Evolutionary conservation across 2,329 filamentous ascomycete genomes (phyloP).

Genomic region (Lachnellula hyalina): DNA sequence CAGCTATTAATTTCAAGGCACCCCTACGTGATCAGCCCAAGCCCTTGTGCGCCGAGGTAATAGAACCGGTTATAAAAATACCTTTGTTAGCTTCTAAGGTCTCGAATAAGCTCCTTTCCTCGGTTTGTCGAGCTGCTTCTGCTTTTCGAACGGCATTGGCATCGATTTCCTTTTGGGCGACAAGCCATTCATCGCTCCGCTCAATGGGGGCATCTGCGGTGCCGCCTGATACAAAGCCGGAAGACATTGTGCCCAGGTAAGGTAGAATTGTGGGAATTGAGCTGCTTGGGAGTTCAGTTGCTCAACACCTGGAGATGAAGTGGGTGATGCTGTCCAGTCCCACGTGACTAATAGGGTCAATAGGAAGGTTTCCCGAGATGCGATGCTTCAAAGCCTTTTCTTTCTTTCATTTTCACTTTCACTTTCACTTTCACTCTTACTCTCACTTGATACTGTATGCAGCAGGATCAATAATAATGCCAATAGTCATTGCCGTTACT

Average conservation of each 20-base stretch:
- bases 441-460: no score
- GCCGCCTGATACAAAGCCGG: slow-evolving; percentile 47
- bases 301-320: no score
- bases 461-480: no score
- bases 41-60: background rate
- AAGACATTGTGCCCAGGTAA: slow-evolving; percentile 34
- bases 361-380: background rate
- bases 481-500: no score
- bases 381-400: background rate
- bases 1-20: slow-evolving; percentile 44
- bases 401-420: background rate
- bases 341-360: background rate
- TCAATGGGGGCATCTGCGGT: slow-evolving; percentile 40
- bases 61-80: slow-evolving; percentile 29
- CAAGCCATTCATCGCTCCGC: slow-evolving; percentile 32
- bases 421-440: background rate
- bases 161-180: slow-evolving; percentile 35
- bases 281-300: background rate
- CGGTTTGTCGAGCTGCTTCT: slow-evolving; percentile 36
- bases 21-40: slow-evolving; percentile 31
- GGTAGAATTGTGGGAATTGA: background rate
- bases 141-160: slow-evolving; percentile 27
- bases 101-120: slow-evolving; percentile 62
- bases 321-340: background rate
- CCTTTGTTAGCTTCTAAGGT: slow-evolving; percentile 78